These are phyloP conservation scores for Prunus mume DNA, from an alignment of 306 rosid species.

Conservation along the genomic window DNA sequence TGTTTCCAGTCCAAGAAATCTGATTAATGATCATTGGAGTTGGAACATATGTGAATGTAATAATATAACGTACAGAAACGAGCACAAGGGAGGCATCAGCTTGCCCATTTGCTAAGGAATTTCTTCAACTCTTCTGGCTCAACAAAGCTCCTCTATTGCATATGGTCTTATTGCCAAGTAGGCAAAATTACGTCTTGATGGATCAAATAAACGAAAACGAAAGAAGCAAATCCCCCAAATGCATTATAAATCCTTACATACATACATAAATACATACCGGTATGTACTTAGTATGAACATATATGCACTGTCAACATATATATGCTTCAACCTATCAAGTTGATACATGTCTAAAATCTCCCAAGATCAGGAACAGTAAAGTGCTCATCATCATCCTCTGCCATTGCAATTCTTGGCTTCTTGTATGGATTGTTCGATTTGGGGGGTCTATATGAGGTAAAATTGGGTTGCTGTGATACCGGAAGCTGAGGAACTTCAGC, in stretches of 20 bases:
- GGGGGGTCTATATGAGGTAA: conserved; percentile 40
- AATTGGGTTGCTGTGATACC: conserved; percentile 40
- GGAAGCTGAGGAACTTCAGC: conserved; percentile 97
- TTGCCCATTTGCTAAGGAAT: conserved; percentile 23
- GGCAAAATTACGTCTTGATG: conserved; percentile 1
- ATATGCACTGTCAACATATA: not conserved
- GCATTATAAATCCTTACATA: conserved; percentile 22
- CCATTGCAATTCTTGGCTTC: conserved; percentile 69
- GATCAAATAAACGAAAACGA: not conserved
- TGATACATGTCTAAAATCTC: conserved; percentile 14
- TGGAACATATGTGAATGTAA: conserved; percentile 4
- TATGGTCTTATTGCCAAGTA: not conserved
- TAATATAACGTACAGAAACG: conserved; percentile 15
- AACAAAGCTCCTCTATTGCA: not conserved
- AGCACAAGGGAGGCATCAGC: conserved; percentile 1
- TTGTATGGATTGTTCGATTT: conserved; percentile 56
- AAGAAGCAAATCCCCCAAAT: conserved; percentile 13
- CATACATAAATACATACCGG: conserved; percentile 23
- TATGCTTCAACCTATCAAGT: conserved; percentile 8
- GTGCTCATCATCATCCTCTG: conserved; percentile 70
- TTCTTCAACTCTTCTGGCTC: not conserved
- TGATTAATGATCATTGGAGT: conserved; percentile 17
- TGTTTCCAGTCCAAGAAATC: conserved; percentile 10
- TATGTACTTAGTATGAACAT: conserved; percentile 14
- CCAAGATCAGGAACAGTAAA: conserved; percentile 94